phyloP scores from a whole-genome alignment of 306 rosid species.

The Rosa persica region DNA sequence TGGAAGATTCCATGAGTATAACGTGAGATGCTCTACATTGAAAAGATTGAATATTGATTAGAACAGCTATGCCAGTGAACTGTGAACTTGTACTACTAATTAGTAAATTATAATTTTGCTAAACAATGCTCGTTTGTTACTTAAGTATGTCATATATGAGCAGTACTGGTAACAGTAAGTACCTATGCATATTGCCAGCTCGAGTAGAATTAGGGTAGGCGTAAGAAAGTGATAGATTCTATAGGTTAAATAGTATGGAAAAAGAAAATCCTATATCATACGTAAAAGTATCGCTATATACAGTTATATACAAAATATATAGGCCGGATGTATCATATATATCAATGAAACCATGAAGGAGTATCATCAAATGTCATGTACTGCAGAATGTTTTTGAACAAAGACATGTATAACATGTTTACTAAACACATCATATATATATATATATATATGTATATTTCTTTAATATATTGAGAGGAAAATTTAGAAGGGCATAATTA shows the following conservation, averaged over 20 bases:
- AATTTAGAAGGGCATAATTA: too few species aligned
- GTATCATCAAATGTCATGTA: too few species aligned
- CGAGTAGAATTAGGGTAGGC: not conserved
- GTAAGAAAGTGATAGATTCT: not conserved
- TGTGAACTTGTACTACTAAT: not conserved
- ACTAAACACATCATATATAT: too few species aligned
- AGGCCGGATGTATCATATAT: too few species aligned
- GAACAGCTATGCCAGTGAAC: not conserved
- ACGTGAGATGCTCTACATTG: constrained; percentile 5
- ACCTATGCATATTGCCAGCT: not conserved
- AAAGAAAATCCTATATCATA: too few species aligned
- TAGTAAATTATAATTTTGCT: not conserved
- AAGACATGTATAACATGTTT: too few species aligned
- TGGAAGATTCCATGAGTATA: constrained; percentile 12
- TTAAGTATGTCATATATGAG: not conserved
- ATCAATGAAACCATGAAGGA: too few species aligned
- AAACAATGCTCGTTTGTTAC: not conserved
- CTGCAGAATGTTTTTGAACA: too few species aligned
- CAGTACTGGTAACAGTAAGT: not conserved
- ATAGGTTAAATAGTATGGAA: not conserved
- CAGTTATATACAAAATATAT: too few species aligned
- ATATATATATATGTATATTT: too few species aligned
- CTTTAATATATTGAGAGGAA: too few species aligned
- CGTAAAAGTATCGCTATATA: too few species aligned
- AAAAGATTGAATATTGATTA: not conserved